Percentiles rank a stretch among this genome's conserved stretches.
Conservation (phyloP, 805 yeast genomes). For the Schizosaccharomyces cryophilus region DNA sequence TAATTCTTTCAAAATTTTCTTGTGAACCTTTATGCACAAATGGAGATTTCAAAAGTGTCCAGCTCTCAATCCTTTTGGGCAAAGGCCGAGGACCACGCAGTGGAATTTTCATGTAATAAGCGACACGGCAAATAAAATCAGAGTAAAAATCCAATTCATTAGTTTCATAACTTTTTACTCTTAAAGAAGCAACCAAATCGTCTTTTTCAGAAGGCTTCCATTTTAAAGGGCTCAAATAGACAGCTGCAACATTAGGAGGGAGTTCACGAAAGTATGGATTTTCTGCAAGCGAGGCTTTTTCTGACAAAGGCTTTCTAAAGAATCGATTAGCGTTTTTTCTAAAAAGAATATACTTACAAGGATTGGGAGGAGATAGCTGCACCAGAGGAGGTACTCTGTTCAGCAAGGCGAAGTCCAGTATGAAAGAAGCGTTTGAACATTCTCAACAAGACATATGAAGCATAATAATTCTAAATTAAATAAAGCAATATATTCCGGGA, state of each 20-base stretch:
- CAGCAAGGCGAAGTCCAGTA: too few species aligned
- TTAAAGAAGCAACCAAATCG: background rate
- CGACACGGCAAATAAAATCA: conserved; percentile 75
- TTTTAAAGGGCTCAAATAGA: background rate
- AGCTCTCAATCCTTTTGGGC: conserved; percentile 52
- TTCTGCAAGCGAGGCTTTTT: background rate
- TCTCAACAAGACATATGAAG: too few species aligned
- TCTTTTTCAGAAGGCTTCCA: background rate
- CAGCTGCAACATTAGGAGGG: background rate
- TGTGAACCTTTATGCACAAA: conserved; percentile 85
- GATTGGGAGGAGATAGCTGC: too few species aligned
- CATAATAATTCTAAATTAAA: too few species aligned
- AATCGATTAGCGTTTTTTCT: too few species aligned
- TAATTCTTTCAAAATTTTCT: conserved; percentile 77
- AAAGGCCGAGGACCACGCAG: conserved; percentile 46
- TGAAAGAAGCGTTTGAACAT: too few species aligned
- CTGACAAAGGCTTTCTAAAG: background rate
- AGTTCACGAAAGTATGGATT: background rate
- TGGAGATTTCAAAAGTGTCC: conserved; percentile 85
- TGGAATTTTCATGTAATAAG: conserved; percentile 74
- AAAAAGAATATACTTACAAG: too few species aligned
- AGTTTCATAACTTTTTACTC: conserved; percentile 23
- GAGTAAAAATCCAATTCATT: conserved; percentile 49
- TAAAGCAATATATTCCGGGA: too few species aligned
- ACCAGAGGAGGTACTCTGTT: too few species aligned